Evolutionary conservation across 164 flowering plant species (phyloP), one percentile per base, ranked within the genome.

Genomic region (Piper betle): DNA sequence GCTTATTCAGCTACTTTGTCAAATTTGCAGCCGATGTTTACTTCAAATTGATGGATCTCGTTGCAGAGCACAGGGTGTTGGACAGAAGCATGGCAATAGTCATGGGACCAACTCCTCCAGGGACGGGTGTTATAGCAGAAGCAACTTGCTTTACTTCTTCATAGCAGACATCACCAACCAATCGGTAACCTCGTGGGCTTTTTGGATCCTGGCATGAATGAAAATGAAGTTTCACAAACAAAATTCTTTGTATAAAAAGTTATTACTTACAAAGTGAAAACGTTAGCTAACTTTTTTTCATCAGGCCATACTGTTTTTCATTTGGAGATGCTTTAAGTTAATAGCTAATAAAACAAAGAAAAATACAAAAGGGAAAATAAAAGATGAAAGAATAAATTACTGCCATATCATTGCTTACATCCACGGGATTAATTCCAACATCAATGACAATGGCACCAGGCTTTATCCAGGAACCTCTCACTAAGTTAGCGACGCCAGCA

Each of bases 101-200:
- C 98, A 92, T 89, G 17, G 98, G 98, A 61, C 98, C 97, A 43
- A 92, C 96, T 57, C 98, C 98, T 1, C 98, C 97, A 15, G 98
- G 97, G 64, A 93, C 97, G 16, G 98, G 98, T 58, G 96, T 93
- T 42, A 93, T 68, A n/a, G 97, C 97, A 58, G 97, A 84, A 68
- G 97, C 98, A 59, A 90, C 63, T 64, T 83, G 76, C 69, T 79
- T 63, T 1, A 83, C 98, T 71, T 93, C 98, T 61, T 90, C 88
- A 39, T 80, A 93, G 63, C 96, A 88, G 33, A 90, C 88, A 73
- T 93, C 99, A 64, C 99, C 99, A 48, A 93, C 99, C 68, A 93
- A 74, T 20, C 84, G 71, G 60, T 86, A 86, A 33, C 99, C 99
- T 42, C 91, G 77, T 18, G 80, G 82, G 65, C 82, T 80, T 38